These are phyloP conservation scores for Saccharomycopsis sp. DNA, from an alignment of 805 yeast species.

Conservation along the genomic window DNA sequence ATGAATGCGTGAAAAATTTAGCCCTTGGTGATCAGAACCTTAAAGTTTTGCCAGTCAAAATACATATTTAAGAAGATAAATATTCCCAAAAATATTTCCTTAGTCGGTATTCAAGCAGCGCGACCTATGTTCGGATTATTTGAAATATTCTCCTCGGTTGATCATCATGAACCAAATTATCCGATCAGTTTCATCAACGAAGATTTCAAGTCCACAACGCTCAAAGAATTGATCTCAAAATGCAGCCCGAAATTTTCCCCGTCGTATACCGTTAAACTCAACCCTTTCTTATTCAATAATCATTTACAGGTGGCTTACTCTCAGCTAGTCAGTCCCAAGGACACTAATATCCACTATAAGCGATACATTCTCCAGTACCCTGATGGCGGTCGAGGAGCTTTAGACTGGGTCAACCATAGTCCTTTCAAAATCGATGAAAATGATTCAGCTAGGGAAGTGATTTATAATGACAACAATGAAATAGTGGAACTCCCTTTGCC, in stretches of 20 bases:
- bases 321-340: constrained; percentile 34
- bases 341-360: constrained; percentile 46
- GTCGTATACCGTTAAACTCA: constrained; percentile 40
- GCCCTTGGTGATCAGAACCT: too few relatives aligned
- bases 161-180: constrained; percentile 7
- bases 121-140: constrained; percentile 19
- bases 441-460: constrained; percentile 30
- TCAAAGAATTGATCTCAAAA: constrained; percentile 29
- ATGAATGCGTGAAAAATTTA: too few relatives aligned
- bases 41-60: too few relatives aligned
- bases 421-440: constrained; percentile 23
- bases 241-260: constrained; percentile 39
- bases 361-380: constrained; percentile 44
- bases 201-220: constrained; percentile 6
- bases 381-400: constrained; percentile 63
- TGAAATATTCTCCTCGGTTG: constrained; percentile 12
- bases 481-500: constrained; percentile 36
- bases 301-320: constrained; percentile 66
- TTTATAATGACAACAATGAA: constrained; percentile 27
- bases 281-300: constrained; percentile 58
- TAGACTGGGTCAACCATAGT: constrained; percentile 60
- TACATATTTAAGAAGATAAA: too few relatives aligned
- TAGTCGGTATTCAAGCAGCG: too few relatives aligned
- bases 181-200: constrained; percentile 6
- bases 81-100: too few relatives aligned